A percentile compares a stretch with the other conserved stretches of the same genome.
Evolutionary conservation across 352 stramenopile genomes (phyloP).

Genomic region (Aphanomyces cochlioides): DNA sequence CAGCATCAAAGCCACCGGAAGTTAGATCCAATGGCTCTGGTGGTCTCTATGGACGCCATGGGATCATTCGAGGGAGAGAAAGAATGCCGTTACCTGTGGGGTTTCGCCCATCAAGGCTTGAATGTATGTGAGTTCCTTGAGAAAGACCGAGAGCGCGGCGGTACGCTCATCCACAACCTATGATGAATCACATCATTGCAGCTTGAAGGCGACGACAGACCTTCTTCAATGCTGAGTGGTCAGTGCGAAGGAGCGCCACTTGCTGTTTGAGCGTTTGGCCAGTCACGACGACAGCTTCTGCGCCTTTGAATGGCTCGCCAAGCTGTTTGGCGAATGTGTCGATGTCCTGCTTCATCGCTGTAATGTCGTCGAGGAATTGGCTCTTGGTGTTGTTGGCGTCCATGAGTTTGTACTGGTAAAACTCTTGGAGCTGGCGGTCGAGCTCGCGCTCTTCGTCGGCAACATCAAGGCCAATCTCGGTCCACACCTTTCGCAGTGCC

Average conservation of each 20-base stretch:
- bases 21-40: conserved; percentile 16
- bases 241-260: neutral
- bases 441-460: conserved; percentile 2
- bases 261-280: neutral
- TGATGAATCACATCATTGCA: too few species aligned
- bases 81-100: neutral
- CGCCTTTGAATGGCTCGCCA: conserved; percentile 4
- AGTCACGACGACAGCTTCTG: neutral
- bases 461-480: conserved; percentile 9
- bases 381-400: conserved; percentile 20
- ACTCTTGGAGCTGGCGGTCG: conserved; percentile 15
- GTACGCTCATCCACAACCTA: conserved; percentile 14
- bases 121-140: conserved; percentile 17
- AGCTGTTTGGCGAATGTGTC: neutral
- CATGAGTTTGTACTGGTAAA: conserved; percentile 22
- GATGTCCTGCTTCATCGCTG: neutral
- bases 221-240: conserved; percentile 4
- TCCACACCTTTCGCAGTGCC: neutral
- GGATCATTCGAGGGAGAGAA: too few species aligned
- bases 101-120: conserved; percentile 17
- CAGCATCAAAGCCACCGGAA: neutral
- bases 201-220: neutral
- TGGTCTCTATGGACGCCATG: neutral
- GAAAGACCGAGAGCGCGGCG: neutral
- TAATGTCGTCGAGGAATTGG: conserved; percentile 7